Evolutionary conservation across 768 basidiomycete genomes (phyloP).

Genomic region (Hysterangium stoloniferum): DNA sequence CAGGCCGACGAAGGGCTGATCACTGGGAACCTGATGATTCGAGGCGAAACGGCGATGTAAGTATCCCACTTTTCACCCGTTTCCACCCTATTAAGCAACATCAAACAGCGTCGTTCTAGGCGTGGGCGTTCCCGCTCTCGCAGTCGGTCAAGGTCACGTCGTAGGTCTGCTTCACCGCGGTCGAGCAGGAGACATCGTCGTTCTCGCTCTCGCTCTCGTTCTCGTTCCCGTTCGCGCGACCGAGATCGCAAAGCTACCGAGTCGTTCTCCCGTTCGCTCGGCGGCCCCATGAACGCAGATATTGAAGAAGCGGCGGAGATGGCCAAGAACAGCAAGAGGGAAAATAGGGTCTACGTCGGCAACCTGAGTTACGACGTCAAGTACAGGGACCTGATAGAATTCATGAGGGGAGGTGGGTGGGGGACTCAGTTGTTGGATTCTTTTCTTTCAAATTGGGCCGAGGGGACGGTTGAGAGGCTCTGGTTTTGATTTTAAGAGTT

Average conservation of each 20-base stretch:
- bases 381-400: slow-evolving; percentile 98
- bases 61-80: slow-evolving; percentile 18
- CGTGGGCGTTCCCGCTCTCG: slow-evolving; percentile 57
- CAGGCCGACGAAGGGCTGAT: slow-evolving; percentile 46
- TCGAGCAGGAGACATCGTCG: slow-evolving; percentile 18
- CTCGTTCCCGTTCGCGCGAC: slow-evolving; percentile 43
- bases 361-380: slow-evolving; percentile 99
- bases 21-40: slow-evolving; percentile 78
- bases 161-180: slow-evolving; percentile 24
- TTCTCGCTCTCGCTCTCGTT: slow-evolving; percentile 61
- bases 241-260: slow-evolving; percentile 56
- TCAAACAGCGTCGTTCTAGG: slow-evolving; percentile 49
- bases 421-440: slow-evolving; percentile 47
- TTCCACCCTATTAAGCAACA: slow-evolving; percentile 7
- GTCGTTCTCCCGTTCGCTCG: slow-evolving; percentile 70
- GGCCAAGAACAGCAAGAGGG: slow-evolving; percentile 92
- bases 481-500: slow-evolving; percentile 38
- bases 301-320: slow-evolving; percentile 95
- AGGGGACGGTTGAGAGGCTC: slow-evolving; percentile 26
- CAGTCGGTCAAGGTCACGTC: slow-evolving; percentile 32
- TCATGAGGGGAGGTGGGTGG: slow-evolving; percentile 99
- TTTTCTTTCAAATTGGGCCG: slow-evolving; percentile 24
- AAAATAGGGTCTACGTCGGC: slow-evolving; percentile 97
- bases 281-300: slow-evolving; percentile 83
- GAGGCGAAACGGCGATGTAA: slow-evolving; percentile 63